Percentiles rank a stretch among this genome's conserved stretches.
phyloP scores from a whole-genome alignment of 805 yeast species.

The Pichia occidentalis region DNA sequence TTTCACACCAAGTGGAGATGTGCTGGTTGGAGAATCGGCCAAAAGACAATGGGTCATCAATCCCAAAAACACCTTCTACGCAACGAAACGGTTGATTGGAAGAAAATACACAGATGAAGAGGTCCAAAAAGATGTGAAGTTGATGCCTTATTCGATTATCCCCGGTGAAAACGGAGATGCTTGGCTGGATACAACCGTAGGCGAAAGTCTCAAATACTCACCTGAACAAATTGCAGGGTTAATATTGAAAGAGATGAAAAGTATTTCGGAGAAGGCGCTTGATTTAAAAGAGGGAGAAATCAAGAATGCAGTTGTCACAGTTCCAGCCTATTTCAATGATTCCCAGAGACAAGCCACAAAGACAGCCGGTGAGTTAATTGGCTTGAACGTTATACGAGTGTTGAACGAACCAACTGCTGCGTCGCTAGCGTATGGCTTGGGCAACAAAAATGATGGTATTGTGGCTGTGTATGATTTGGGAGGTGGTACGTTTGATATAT shows the following conservation, averaged over 20 bases:
- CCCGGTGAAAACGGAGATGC: slow-evolving; percentile 88
- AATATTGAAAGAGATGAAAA: slow-evolving; percentile 89
- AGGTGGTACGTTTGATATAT: slow-evolving; percentile 97
- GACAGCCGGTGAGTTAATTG: slow-evolving; percentile 93
- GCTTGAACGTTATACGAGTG: slow-evolving; percentile 78
- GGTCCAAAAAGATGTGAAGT: slow-evolving; percentile 82
- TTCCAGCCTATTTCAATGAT: slow-evolving; percentile 85
- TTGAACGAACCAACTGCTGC: slow-evolving; percentile 90
- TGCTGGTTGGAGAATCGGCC: slow-evolving; percentile 90
- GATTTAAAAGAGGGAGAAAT: slow-evolving; percentile 49
- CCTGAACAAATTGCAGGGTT: slow-evolving; percentile 96
- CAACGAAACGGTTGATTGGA: slow-evolving; percentile 93
- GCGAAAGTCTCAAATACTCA: slow-evolving; percentile 75
- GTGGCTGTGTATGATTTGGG: slow-evolving; percentile 96
- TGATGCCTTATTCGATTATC: slow-evolving; percentile 86
- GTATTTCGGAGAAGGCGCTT: slow-evolving; percentile 79
- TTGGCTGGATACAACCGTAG: slow-evolving; percentile 70
- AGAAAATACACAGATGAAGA: slow-evolving; percentile 84
- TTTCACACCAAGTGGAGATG: slow-evolving; percentile 79
- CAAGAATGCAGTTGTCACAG: slow-evolving; percentile 85
- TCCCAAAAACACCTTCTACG: slow-evolving; percentile 89
- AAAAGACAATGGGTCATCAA: slow-evolving; percentile 94
- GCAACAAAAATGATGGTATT: slow-evolving; percentile 53
- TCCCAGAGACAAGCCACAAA: slow-evolving; percentile 89
- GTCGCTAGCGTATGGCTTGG: slow-evolving; percentile 88